Evolutionary conservation across 2,329 filamentous ascomycete genomes (phyloP).

Genomic region (Talaromyces rugulosus): DNA sequence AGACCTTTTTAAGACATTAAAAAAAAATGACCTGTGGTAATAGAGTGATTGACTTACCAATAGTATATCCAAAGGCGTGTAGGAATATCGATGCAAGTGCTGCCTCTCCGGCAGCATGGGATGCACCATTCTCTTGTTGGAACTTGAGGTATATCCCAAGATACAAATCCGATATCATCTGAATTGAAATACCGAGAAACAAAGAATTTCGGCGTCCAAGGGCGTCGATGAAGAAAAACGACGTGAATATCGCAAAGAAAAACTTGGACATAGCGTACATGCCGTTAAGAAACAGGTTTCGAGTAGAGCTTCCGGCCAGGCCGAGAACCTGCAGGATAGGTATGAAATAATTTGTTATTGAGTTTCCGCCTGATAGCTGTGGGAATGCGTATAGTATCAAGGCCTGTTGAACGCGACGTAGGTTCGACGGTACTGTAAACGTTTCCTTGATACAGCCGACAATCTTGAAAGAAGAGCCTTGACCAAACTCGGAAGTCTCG

Average conservation of each 20-base stretch:
- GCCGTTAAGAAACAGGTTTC: conserved; percentile 35
- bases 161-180: conserved; percentile 41
- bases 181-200: conserved; percentile 32
- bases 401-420: conserved; percentile 38
- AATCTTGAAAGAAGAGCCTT: conserved; percentile 2
- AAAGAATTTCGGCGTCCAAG: conserved; percentile 39
- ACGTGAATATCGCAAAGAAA: conserved; percentile 37
- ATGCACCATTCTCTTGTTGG: conserved; percentile 20
- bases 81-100: conserved; percentile 45
- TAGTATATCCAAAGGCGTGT: conserved; percentile 44
- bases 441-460: conserved; percentile 29
- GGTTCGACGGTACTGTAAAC: conserved; percentile 35
- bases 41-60: conserved; percentile 23
- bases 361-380: conserved; percentile 44
- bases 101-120: conserved; percentile 28
- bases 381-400: conserved; percentile 37
- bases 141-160: conserved; percentile 39
- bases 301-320: conserved; percentile 22
- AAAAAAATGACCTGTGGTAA: no score
- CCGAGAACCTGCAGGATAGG: conserved; percentile 31
- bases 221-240: conserved; percentile 44
- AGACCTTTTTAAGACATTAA: neutral
- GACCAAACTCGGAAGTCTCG: conserved; percentile 23
- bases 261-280: conserved; percentile 46
- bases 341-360: conserved; percentile 43